Evolutionary conservation across 805 yeast genomes (phyloP), one percentile per base, ranked within the genome.

Genomic region (Zygotorulaspora danielsina): DNA sequence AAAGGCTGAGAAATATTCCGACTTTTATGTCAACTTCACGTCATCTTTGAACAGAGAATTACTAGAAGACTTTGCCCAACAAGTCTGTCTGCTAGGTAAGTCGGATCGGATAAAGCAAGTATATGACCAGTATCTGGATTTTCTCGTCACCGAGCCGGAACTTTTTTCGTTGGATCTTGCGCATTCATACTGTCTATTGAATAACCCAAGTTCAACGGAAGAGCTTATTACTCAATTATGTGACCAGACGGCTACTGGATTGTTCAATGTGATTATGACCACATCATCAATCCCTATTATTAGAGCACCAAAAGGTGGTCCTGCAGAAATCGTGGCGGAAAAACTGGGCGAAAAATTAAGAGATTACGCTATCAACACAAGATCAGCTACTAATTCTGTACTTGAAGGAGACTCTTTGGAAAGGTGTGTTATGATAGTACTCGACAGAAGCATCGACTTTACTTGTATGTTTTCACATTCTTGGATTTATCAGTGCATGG

Each of bases 401-500:
- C 45, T 50, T 12, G 50, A 42, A 19, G 39, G 38, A 19, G 57
- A 52, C 35, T 57, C 65, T 5, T 51, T 71, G 27, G 81, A 80
- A 41, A 70, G 95, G 45, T 76, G 83, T 2, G 96, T 90, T 9
- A 69, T 93, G 51, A 72, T 94, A 21, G 63, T 93, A 28, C 65
- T 93, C 32, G 99, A 93, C 64, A 74, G 99, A 62, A 85, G 83
- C 57, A 72, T 93, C 43, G 97, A 93, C 64, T 70, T 93, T 45
- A 81, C 93, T 2, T 82, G 95, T 11, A 90, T 93, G 97, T 81
- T 93, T 63, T 77, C 90, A 1, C 99, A 93, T 65, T 86, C 97
- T 9, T 90, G 97, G 97, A 89, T 94, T 35, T 93, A 93, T 61
- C 96, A 90, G 67, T 88, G 96, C 55, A 80, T 93, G 77, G 93